Evolutionary conservation across 208 protist genomes (phyloP).

Genomic region (Trypanosoma avium): DNA sequence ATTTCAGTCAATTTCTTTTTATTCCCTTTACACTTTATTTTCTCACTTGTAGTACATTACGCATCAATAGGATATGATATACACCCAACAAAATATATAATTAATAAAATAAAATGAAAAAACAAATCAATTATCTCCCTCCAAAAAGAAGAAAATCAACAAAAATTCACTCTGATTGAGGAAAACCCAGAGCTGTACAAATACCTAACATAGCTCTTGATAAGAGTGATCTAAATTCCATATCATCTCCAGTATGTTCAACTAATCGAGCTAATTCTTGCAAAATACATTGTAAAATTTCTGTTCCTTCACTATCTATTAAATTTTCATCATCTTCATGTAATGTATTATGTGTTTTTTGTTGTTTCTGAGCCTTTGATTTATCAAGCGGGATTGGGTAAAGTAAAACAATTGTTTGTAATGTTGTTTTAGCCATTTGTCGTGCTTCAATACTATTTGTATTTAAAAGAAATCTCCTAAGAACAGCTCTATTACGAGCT

Average conservation of each 20-base stretch:
- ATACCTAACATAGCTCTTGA: slow-evolving; percentile 25
- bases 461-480: slow-evolving; percentile 44
- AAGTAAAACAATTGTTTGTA: slow-evolving; percentile 17
- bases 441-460: slow-evolving; percentile 34
- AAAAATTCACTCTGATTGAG: not conserved
- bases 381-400: not conserved
- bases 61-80: too few species aligned
- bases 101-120: too few species aligned
- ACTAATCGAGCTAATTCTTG: slow-evolving; percentile 22
- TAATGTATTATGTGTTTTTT: not conserved
- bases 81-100: too few species aligned
- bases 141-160: not conserved
- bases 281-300: slow-evolving; percentile 12
- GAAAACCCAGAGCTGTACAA: slow-evolving; percentile 20
- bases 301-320: not conserved
- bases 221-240: slow-evolving; percentile 9
- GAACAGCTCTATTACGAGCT: slow-evolving; percentile 36
- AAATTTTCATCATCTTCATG: not conserved
- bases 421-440: slow-evolving; percentile 27
- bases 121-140: too few species aligned
- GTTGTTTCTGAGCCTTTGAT: not conserved
- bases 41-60: too few species aligned
- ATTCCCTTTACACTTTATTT: too few species aligned
- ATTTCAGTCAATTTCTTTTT: too few species aligned
- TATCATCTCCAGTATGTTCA: slow-evolving; percentile 23